phyloP scores from a whole-genome alignment of 495 filamentous ascomycete species.

The Oleoguttula mirabilis region DNA sequence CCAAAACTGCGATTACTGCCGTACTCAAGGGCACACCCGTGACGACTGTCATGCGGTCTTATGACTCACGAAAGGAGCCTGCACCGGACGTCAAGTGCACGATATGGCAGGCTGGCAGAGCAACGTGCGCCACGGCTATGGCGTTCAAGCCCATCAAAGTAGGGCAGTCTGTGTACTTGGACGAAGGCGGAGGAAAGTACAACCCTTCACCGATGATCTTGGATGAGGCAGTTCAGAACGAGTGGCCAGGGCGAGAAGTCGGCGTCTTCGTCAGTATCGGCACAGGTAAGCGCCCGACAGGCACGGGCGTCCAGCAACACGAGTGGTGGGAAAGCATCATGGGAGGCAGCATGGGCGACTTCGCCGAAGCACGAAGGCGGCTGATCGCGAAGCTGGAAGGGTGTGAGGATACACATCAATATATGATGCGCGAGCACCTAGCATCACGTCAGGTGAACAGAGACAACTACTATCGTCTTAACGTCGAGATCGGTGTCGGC shows the following conservation, averaged over 20 bases:
- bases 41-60: slow-evolving; percentile 72
- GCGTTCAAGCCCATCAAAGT: slow-evolving; percentile 95
- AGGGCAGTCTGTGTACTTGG: slow-evolving; percentile 84
- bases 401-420: slow-evolving; percentile 80
- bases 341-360: slow-evolving; percentile 57
- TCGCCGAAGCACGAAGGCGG: slow-evolving; percentile 73
- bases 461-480: slow-evolving; percentile 94
- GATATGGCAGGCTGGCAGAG: slow-evolving; percentile 91
- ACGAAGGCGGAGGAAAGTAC: slow-evolving; percentile 84
- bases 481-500: slow-evolving; percentile 92
- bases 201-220: slow-evolving; percentile 78
- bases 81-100: slow-evolving; percentile 80
- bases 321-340: slow-evolving; percentile 93
- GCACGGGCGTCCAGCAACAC: slow-evolving; percentile 51
- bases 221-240: slow-evolving; percentile 81
- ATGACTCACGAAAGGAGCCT: slow-evolving; percentile 85
- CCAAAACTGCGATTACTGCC: slow-evolving; percentile 88
- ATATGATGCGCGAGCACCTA: slow-evolving; percentile 67
- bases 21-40: slow-evolving; percentile 69
- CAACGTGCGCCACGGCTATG: slow-evolving; percentile 80
- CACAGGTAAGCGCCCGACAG: slow-evolving; percentile 74
- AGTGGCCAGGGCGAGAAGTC: slow-evolving; percentile 87
- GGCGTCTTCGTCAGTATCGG: slow-evolving; percentile 85
- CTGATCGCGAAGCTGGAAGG: slow-evolving; percentile 86
- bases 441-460: slow-evolving; percentile 64